Evolutionary conservation across 2,329 filamentous ascomycete genomes (phyloP), one percentile per base, ranked within the genome.

Genomic region (Paecilomyces dactylethromorphus): DNA sequence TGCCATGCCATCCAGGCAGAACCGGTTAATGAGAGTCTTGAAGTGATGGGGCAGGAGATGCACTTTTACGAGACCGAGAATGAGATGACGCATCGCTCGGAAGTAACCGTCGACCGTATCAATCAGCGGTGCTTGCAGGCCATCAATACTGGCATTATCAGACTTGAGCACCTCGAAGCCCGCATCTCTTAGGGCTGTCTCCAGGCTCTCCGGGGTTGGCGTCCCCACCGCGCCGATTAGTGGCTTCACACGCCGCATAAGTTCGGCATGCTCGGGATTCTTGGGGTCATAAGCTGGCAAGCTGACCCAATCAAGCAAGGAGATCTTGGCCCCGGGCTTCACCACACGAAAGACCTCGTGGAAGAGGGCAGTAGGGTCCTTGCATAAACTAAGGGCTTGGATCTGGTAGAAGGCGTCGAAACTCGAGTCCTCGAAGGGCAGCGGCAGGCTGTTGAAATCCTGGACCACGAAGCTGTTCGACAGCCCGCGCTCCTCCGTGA

Each of bases 351-450:
- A 77, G 56, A 83, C 70, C 66, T 83, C 81, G 54, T 68, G 69
- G 69, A 82, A 82, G 11, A 82, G 72, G 7, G 72, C 69, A 2
- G 71, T 64, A 1, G 79, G 72, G 56, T 83, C 79, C 60, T 80
- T 80, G 73, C 79, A 82, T 31, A 77, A 79, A 74, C 76, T 85
- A 66, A 76, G 80, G 58, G 73, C 86, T 76, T 76, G 86, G 78
- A 78, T 87, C 79, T 78, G 82, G 75, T 79, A 83, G 60, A 83
- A 82, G 31, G 76, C 80, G 58, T 83, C 80, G 65, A 83, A 82
- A 50, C 72, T 74, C 26, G 67, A 69, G 61, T 82, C 76, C 13
- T 68, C 76, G 58, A 83, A 82, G 1, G 81, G 81, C 1, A 83
- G 72, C 1, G 81, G 81, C 32, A 82, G 73, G 51, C 72, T 71